Percentiles rank a stretch among this genome's conserved stretches.
Evolutionary conservation across 495 filamentous ascomycete genomes (phyloP).

Genomic region (Talaromyces nanjingensis): DNA sequence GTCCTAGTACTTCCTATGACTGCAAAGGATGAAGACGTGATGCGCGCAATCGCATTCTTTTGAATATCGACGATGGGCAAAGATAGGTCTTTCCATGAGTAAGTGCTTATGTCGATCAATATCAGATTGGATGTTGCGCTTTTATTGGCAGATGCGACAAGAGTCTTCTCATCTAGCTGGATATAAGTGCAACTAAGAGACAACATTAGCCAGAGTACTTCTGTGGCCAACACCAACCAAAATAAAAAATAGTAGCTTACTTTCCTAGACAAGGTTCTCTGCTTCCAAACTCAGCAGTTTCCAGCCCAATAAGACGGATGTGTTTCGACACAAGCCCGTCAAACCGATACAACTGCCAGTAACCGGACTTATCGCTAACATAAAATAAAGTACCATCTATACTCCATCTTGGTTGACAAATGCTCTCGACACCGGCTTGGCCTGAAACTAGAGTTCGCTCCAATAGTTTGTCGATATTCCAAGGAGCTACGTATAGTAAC

Average conservation of each 20-base stretch:
- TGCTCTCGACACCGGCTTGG: slow-evolving; percentile 16
- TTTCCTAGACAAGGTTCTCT: slow-evolving; percentile 32
- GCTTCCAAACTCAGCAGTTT: slow-evolving; percentile 33
- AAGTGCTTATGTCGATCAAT: slow-evolving; percentile 20
- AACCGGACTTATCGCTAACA: slow-evolving; percentile 32
- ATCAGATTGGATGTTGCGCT: slow-evolving; percentile 19
- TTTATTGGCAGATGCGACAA: slow-evolving; percentile 24
- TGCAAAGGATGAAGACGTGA: slow-evolving; percentile 11
- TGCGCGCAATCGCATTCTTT: neutral
- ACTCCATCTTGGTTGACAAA: slow-evolving; percentile 39
- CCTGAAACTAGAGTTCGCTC: slow-evolving; percentile 25
- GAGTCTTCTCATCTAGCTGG: slow-evolving; percentile 26
- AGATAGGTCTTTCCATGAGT: slow-evolving; percentile 14
- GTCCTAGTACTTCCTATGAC: slow-evolving; percentile 19
- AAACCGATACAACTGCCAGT: slow-evolving; percentile 34
- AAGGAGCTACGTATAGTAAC: slow-evolving; percentile 32
- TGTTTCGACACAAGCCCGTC: slow-evolving; percentile 10
- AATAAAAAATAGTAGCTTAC: slow-evolving; percentile 16
- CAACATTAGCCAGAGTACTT: neutral
- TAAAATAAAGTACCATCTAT: slow-evolving; percentile 37
- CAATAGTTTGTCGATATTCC: slow-evolving; percentile 17
- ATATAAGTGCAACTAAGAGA: slow-evolving; percentile 26
- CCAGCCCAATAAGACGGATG: slow-evolving; percentile 24
- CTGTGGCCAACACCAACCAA: neutral
- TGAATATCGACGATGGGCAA: slow-evolving; percentile 20